Percentiles rank a stretch among this genome's conserved stretches.
phyloP scores from a whole-genome alignment of 345 rosid genomes.

The Populus deltoides region DNA sequence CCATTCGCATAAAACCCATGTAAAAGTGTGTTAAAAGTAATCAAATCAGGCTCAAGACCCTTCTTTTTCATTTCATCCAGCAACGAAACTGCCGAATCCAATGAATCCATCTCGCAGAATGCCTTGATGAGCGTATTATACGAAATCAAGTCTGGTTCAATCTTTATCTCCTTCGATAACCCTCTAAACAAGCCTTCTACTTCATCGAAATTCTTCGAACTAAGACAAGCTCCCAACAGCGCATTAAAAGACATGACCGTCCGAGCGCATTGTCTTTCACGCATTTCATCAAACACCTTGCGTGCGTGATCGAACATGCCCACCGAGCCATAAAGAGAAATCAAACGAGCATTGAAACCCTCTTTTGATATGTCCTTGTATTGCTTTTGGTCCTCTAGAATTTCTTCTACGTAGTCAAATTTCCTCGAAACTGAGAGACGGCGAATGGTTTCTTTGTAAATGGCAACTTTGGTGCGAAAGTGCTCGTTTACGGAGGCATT shows the following conservation, averaged over 20 bases:
- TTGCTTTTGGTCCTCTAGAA: slow-evolving; percentile 67
- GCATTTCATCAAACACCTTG: slow-evolving; percentile 77
- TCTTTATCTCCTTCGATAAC: slow-evolving; percentile 45
- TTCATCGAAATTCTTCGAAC: slow-evolving; percentile 39
- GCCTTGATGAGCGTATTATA: slow-evolving; percentile 61
- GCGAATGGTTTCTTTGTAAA: too few species aligned
- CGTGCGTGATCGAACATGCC: slow-evolving; percentile 65
- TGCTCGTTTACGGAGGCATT: too few species aligned
- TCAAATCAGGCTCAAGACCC: slow-evolving; percentile 46
- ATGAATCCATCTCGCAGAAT: slow-evolving; percentile 49
- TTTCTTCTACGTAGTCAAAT: slow-evolving; percentile 24
- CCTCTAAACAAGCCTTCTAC: slow-evolving; percentile 43
- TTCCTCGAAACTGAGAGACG: too few species aligned
- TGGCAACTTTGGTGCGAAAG: too few species aligned
- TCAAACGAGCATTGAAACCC: slow-evolving; percentile 60
- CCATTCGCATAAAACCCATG: slow-evolving; percentile 42
- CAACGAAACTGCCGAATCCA: slow-evolving; percentile 40
- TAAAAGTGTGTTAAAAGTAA: slow-evolving; percentile 56
- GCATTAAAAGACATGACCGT: slow-evolving; percentile 68
- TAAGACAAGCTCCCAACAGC: slow-evolving; percentile 44
- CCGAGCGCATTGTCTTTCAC: slow-evolving; percentile 42
- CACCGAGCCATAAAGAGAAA: slow-evolving; percentile 42
- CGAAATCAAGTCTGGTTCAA: slow-evolving; percentile 48
- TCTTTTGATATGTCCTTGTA: slow-evolving; percentile 52
- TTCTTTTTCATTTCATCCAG: slow-evolving; percentile 57